Evolutionary conservation across 202 grass and related monocot species (phyloP), one percentile per base, ranked within the genome.

Genomic region (Hordeum pubiflorum): DNA sequence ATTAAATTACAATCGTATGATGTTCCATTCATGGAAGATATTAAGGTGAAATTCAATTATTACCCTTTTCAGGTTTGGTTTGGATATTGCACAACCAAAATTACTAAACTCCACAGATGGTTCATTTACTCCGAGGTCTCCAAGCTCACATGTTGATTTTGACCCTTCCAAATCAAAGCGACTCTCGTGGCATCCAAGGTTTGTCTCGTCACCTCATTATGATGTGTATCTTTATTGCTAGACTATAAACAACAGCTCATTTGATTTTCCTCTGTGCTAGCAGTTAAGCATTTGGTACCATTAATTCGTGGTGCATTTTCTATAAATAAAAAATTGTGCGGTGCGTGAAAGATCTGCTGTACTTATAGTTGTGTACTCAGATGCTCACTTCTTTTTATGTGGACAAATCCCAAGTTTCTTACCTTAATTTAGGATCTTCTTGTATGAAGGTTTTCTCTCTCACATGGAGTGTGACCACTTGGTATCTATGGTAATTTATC

Each of bases 381-480:
- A 33, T 60, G 11, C 56, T 55, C 31, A 2, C 5, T 82, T 66
- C 41, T 83, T 84, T 72, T 83, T 70, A 41, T 66, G 34, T 84
- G 75, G 78, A 84, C 40, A 82, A 85, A 84, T 37, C 36, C 78
- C 63, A 83, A 87, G 39, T 81, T 81, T 81, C 87, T 94, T 84
- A 72, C 75, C 83, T 88, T 86, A 90, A 87, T 78, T 86, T 92
- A 94, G 94, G 90, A 79, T 97, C 75, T 97, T 91, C 78, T 87
- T 92, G 75, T 97, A 92, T 85, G 86, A 97, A 94, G 90, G 84
- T 86, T 92, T 97, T 87, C 90, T 94, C 78, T 85, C 90, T 54
- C 89, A 92, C 54, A 72, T 82, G 63, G 94, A 97, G 63, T 92
- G 90, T 2, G 69, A 91, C 64, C 68, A 97, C 67, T 86, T 97